A percentile compares a stretch with the other conserved stretches of the same genome.
Evolutionary conservation across 805 yeast species (phyloP).

Genomic region (Candida wancherniae): DNA sequence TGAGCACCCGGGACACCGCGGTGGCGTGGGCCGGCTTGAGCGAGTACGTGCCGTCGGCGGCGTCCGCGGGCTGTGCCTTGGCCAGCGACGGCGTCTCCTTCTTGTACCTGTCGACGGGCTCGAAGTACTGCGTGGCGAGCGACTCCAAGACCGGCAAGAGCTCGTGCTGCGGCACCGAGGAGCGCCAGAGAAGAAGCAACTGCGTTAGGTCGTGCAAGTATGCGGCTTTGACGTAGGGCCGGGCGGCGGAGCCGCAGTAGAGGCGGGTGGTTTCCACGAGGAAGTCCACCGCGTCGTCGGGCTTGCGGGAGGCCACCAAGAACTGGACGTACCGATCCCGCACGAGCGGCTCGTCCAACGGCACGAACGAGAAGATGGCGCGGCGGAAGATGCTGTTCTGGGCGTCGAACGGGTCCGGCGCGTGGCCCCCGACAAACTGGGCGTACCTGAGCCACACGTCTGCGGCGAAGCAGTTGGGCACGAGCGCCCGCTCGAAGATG

Average conservation of each 20-base stretch:
- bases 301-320: slow-evolving; percentile 16
- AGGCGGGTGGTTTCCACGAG: slow-evolving; percentile 22
- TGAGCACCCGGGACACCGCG: slow-evolving; percentile 30
- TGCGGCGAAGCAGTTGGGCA: slow-evolving; percentile 59
- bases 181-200: slow-evolving; percentile 12
- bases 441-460: slow-evolving; percentile 67
- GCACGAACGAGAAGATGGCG: slow-evolving; percentile 43
- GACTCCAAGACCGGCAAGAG: slow-evolving; percentile 17
- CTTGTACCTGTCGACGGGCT: slow-evolving; percentile 15
- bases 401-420: slow-evolving; percentile 21
- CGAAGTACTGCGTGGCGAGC: slow-evolving; percentile 17
- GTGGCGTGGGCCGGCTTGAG: slow-evolving; percentile 12
- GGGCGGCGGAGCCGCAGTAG: slow-evolving; percentile 18
- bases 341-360: slow-evolving; percentile 22
- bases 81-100: slow-evolving; percentile 4
- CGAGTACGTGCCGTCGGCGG: slow-evolving; percentile 1
- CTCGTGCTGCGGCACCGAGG: slow-evolving; percentile 12
- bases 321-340: slow-evolving; percentile 25
- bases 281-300: slow-evolving; percentile 24
- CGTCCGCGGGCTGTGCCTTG: not conserved
- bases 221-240: slow-evolving; percentile 15
- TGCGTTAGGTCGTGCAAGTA: slow-evolving; percentile 13
- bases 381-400: slow-evolving; percentile 45
- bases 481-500: slow-evolving; percentile 67
- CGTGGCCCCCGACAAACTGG: slow-evolving; percentile 40